Base-by-base conservation (phyloP, 768 basidiomycete genomes). In the Hygrocybe coccinea region DNA sequence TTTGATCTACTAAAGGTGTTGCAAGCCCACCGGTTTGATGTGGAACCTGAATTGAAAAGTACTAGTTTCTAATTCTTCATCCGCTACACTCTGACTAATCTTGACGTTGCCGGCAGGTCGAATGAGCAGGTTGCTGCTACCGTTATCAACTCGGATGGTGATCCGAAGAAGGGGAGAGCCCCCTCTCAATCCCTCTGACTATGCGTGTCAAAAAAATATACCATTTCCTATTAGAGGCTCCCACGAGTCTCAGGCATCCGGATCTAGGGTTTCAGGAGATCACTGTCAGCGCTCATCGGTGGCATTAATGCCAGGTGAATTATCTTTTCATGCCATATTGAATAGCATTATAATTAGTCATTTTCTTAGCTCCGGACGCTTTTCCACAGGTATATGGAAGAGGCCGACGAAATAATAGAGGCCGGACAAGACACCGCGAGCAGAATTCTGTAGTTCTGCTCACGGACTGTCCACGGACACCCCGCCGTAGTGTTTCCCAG, bases 1-100 rank as follows among this genome's bases (percentile, higher is more conserved):
- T 72, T 80, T 63, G 73, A 72, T 58, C 66, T 82, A 54, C 69
- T 84, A 39, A 67, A 70, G 39, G 66, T 76, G 59, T 62, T 79
- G 11, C 67, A 74, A 58, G 65, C 67, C 47, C 75, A 72, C 29
- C 64, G 69, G 9, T 56, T 56, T 29, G 50, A 67, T 48, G 55
- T 73, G 50, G 71, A 73, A 62, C 55, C 61, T 5, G 45, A 64
- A 41, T 57, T 72, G 14, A 67, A 69, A 67, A 73, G 74, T 76
- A 69, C 64, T 55, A 57, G 36, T 58, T 43, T 38, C 33, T 17
- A 15, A 12, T 15, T 36, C 35, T 36, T 43, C 43, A 55, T 49
- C 24, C 10, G 19, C 22, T 37, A 9, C 34, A 46, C 24, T 45
- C 29, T 55, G 45, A 36, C 39, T 11, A 24, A 17, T 41, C 10